A percentile compares a stretch with the other conserved stretches of the same genome.
These are phyloP conservation scores for Halophytophthora batemanensis DNA, from an alignment of 352 stramenopile species.

Conservation along the genomic window DNA sequence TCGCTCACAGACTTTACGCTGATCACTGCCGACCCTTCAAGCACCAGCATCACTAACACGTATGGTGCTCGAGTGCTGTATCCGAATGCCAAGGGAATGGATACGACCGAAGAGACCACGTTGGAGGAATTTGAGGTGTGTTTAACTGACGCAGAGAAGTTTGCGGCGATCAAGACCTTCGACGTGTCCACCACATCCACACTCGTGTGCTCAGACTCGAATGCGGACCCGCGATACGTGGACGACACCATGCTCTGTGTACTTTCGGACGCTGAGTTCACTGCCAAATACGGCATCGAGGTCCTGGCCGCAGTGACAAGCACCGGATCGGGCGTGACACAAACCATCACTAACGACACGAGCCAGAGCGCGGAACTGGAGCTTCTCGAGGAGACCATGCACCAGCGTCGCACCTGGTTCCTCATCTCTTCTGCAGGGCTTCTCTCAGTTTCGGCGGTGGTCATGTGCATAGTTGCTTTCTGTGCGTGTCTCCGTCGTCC, in stretches of 20 bases:
- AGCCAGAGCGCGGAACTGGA: constrained; percentile 16
- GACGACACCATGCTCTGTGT: constrained; percentile 48
- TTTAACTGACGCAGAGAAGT: constrained; percentile 28
- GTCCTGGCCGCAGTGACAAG: constrained; percentile 17
- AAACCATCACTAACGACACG: constrained; percentile 11
- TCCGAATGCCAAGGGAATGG: background rate
- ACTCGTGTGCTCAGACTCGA: constrained; percentile 36
- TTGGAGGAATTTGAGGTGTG: constrained; percentile 48
- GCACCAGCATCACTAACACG: background rate
- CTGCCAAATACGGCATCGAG: constrained; percentile 33
- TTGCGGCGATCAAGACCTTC: constrained; percentile 25
- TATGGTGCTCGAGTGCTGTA: constrained; percentile 14
- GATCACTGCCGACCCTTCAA: constrained; percentile 6
- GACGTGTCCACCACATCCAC: constrained; percentile 40
- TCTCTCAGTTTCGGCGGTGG: constrained; percentile 12
- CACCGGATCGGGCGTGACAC: constrained; percentile 14
- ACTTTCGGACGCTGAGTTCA: constrained; percentile 35
- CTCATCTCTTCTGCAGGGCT: constrained; percentile 23
- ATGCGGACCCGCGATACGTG: constrained; percentile 32
- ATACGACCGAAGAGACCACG: constrained; percentile 7
- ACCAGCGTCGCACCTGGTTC: constrained; percentile 34
- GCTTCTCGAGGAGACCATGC: constrained; percentile 25
- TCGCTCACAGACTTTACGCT: constrained; percentile 23
- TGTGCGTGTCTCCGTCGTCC: constrained; percentile 19
- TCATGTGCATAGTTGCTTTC: constrained; percentile 21